Evolutionary conservation across 1,139 yeast species (phyloP).

Genomic region (Kazachstania sp.): DNA sequence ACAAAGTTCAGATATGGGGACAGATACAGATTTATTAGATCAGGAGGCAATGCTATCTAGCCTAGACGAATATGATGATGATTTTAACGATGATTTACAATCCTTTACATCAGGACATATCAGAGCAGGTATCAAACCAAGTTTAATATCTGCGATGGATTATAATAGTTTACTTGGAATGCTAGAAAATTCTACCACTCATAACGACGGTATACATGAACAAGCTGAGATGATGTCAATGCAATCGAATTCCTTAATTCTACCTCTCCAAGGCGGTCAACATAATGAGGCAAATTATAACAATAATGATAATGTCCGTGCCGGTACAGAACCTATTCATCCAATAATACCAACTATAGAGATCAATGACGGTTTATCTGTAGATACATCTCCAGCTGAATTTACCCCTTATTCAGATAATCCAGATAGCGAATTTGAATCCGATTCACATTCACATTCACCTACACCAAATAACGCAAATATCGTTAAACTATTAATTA

Average conservation of each 20-base stretch:
- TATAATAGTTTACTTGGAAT: slow-evolving; percentile 20
- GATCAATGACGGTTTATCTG: background rate
- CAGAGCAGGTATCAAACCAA: slow-evolving; percentile 22
- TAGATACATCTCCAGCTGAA: slow-evolving; percentile 19
- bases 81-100: slow-evolving; percentile 4
- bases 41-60: background rate
- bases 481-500: background rate
- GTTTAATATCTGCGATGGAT: slow-evolving; percentile 27
- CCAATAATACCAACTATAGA: background rate
- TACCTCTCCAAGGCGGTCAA: background rate
- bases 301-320: too few relatives aligned
- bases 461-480: background rate
- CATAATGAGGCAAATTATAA: background rate
- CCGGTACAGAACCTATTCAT: background rate
- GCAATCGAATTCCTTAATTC: background rate
- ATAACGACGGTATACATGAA: background rate
- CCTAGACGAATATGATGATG: background rate
- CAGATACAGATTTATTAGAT: background rate
- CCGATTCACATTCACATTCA: background rate
- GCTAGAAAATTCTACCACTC: slow-evolving; percentile 19
- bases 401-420: slow-evolving; percentile 23
- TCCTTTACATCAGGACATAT: slow-evolving; percentile 5
- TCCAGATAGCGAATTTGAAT: slow-evolving; percentile 10
- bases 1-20: background rate
- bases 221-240: slow-evolving; percentile 3